Evolutionary conservation across 306 rosid genomes (phyloP), one percentile per base, ranked within the genome.

Genomic region (Gillenia trifoliata): DNA sequence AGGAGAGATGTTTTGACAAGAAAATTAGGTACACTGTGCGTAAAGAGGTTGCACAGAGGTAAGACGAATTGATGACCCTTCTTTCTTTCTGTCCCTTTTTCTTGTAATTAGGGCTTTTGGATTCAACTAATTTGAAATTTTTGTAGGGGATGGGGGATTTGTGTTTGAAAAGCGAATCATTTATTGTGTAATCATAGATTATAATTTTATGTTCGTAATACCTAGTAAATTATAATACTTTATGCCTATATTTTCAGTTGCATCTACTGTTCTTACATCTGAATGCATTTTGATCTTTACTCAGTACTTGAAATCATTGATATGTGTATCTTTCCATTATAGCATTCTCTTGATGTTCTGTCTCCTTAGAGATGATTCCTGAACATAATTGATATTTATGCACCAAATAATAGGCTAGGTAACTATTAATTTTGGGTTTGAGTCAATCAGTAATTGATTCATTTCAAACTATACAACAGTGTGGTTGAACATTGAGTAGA

Each of bases 11-110:
- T 86, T 93, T 91, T 80, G 98, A 93, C 85, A 93, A 93, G 90
- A 93, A 93, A 86, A 93, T 91, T 86, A 90, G 98, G 81, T 93
- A 93, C 79, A 76, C 89, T 3, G 96, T 93, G 60, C 89, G 98
- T 73, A 93, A 93, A 78, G 98, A 93, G 86, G 98, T 91, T 83
- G 98, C 98, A 55, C 96, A 91, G 77, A 93, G 98, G 98, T 93
- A 84, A 77, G 77, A 73, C 70, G 16, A 78, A 72, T 64, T 26
- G 47, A 26, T 31, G 34, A 11, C 49, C 29, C 52, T 71, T 71
- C 66, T 11, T 49, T 69, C 28, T 33, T 38, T 66, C n/a, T 6
- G 2, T 65, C 19, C 12, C 12, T 20, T 65, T 11, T 36, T 2
- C 54, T 5, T 70, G 47, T 54, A 30, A 31, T 8, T n/a, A n/a